phyloP scores from a whole-genome alignment of 2,329 filamentous ascomycete species.

The Penicillium nordicum region DNA sequence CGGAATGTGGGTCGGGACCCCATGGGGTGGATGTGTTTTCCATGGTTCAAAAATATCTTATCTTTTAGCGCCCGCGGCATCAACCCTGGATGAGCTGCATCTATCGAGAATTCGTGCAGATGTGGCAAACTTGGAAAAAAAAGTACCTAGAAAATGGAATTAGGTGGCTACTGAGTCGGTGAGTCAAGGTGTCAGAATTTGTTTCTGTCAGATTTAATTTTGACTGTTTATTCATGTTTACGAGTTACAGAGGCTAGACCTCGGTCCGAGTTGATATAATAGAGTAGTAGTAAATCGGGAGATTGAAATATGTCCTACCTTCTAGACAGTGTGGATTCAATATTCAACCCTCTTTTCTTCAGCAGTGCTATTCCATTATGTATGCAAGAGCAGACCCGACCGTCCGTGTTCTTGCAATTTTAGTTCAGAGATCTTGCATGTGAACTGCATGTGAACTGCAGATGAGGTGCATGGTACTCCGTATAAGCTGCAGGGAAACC shows the following conservation, averaged over 20 bases:
- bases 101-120: neutral
- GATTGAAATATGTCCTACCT: neutral
- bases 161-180: slow-evolving; percentile 1
- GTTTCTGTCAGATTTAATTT: neutral
- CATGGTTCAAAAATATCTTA: neutral
- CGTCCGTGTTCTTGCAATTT: slow-evolving; percentile 13
- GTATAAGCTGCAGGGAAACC: slow-evolving; percentile 13
- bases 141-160: neutral
- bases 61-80: neutral
- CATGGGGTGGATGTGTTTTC: slow-evolving; percentile 5
- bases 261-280: neutral
- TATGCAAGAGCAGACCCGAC: slow-evolving; percentile 8
- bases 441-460: slow-evolving; percentile 12
- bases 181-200: neutral
- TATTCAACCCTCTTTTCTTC: neutral
- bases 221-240: neutral
- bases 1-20: slow-evolving; percentile 7
- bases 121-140: neutral
- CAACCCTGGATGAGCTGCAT: neutral
- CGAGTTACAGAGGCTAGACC: neutral
- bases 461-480: neutral
- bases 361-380: neutral
- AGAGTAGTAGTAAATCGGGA: neutral
- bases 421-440: slow-evolving; percentile 19
- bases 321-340: neutral